Conservation (phyloP, 2,329 filamentous ascomycete genomes). For the Tolypocladium pustulatum region DNA sequence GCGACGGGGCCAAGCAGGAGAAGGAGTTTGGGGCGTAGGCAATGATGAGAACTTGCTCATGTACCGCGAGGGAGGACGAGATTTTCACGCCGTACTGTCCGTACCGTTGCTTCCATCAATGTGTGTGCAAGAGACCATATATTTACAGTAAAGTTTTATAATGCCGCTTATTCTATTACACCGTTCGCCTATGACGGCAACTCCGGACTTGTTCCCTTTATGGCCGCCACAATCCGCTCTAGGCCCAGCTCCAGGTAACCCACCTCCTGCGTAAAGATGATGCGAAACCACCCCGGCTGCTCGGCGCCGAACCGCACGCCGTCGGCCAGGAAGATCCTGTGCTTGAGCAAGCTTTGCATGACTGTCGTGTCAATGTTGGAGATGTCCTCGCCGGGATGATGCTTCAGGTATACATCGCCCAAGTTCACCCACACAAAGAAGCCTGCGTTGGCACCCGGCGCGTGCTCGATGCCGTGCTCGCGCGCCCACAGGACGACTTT, state of each 20-base stretch:
- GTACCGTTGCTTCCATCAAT: no score
- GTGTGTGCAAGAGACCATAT: no score
- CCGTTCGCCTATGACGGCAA: background rate
- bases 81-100: no score
- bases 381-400: constrained; percentile 4
- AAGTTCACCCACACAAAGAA: constrained; percentile 47
- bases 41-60: background rate
- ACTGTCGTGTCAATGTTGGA: constrained; percentile 15
- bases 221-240: constrained; percentile 2
- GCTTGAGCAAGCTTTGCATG: constrained; percentile 15
- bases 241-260: constrained; percentile 19
- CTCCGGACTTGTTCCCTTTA: background rate
- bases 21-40: background rate
- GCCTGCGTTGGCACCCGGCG: constrained; percentile 36
- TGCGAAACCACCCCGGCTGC: constrained; percentile 25
- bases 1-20: constrained; percentile 19
- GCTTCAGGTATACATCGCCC: constrained; percentile 15
- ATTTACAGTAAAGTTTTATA: no score
- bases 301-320: constrained; percentile 26
- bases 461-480: constrained; percentile 30
- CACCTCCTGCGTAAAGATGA: constrained; percentile 24
- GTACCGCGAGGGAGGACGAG: no score
- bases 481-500: constrained; percentile 25
- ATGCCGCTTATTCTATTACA: background rate
- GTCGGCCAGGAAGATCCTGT: constrained; percentile 24